A percentile compares a stretch with the other conserved stretches of the same genome.
Evolutionary conservation across 768 basidiomycete genomes (phyloP).

Genomic region (Dentipellis fragilis): DNA sequence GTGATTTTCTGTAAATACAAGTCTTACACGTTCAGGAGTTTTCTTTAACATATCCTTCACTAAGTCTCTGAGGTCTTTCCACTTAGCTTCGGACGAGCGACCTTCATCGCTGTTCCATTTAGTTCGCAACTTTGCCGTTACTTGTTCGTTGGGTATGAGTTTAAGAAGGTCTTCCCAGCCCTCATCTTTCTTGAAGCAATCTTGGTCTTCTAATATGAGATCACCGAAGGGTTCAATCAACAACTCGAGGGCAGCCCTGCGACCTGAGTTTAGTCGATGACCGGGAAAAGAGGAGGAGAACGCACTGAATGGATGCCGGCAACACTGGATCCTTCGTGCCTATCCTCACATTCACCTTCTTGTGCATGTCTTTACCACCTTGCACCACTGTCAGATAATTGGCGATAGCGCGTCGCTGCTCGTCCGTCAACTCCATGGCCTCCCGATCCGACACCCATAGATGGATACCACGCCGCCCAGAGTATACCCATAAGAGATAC

Average conservation of each 20-base stretch:
- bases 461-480: slow-evolving; percentile 96
- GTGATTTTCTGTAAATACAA: not conserved
- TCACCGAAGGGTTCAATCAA: slow-evolving; percentile 50
- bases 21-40: slow-evolving; percentile 24
- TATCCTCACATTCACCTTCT: slow-evolving; percentile 68
- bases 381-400: slow-evolving; percentile 77
- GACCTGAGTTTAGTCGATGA: not conserved
- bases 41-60: slow-evolving; percentile 24
- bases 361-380: slow-evolving; percentile 70
- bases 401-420: slow-evolving; percentile 82
- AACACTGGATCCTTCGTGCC: slow-evolving; percentile 26
- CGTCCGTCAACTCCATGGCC: slow-evolving; percentile 86
- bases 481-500: slow-evolving; percentile 95
- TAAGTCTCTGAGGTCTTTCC: slow-evolving; percentile 57
- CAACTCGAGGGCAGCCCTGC: slow-evolving; percentile 28
- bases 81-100: slow-evolving; percentile 59
- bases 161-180: slow-evolving; percentile 69
- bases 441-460: slow-evolving; percentile 90
- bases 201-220: slow-evolving; percentile 73
- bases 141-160: slow-evolving; percentile 56
- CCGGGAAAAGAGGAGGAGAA: not conserved
- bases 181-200: slow-evolving; percentile 62
- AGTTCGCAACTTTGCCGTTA: slow-evolving; percentile 36
- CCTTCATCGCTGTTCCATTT: slow-evolving; percentile 49
- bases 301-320: slow-evolving; percentile 66